Percentiles rank a stretch among this genome's conserved stretches.
phyloP scores from a whole-genome alignment of 1,284 basidiomycete genomes.

The Volvariella surrecta region DNA sequence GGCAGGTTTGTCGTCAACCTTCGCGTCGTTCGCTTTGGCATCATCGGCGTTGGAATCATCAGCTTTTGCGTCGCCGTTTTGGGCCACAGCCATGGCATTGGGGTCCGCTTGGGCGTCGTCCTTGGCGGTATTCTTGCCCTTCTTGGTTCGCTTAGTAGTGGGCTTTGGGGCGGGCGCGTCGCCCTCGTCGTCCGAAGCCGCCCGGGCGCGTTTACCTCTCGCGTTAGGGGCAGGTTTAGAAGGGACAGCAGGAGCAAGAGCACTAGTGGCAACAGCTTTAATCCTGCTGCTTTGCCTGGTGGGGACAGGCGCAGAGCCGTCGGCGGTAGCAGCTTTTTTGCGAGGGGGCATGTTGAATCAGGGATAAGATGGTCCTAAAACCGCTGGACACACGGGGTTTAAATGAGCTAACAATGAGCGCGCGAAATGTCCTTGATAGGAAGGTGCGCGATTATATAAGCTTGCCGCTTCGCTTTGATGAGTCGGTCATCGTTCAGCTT shows the following conservation, averaged over 20 bases:
- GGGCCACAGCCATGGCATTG: neutral
- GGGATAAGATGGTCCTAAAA: constrained; percentile 4
- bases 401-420: no score
- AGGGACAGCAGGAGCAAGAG: constrained; percentile 11
- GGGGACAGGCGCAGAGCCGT: constrained; percentile 17
- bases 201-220: constrained; percentile 19
- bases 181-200: constrained; percentile 14
- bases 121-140: constrained; percentile 12
- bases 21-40: constrained; percentile 14
- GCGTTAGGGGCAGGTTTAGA: constrained; percentile 15
- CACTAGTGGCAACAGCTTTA: constrained; percentile 8
- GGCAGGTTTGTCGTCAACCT: constrained; percentile 18
- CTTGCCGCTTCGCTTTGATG: no score
- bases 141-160: constrained; percentile 28
- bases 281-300: constrained; percentile 18
- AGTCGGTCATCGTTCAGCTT: no score
- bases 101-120: constrained; percentile 11
- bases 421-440: no score
- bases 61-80: neutral
- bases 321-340: constrained; percentile 21
- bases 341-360: constrained; percentile 23
- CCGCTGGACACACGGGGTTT: no score
- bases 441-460: no score
- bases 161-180: constrained; percentile 18
- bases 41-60: constrained; percentile 8